phyloP scores from a whole-genome alignment of 345 rosid species.

The Hypericum perforatum region DNA sequence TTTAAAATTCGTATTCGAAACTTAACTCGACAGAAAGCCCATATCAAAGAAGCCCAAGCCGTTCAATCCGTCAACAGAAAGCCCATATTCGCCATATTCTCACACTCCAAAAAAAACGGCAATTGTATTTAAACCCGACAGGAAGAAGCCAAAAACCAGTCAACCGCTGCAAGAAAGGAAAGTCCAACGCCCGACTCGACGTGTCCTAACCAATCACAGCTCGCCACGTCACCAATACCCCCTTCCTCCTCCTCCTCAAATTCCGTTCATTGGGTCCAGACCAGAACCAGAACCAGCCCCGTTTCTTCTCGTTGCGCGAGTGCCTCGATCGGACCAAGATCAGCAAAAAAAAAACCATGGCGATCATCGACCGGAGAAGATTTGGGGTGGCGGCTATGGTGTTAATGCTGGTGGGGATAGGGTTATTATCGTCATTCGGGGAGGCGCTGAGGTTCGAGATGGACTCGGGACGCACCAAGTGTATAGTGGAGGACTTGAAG shows the following conservation, averaged over 20 bases:
- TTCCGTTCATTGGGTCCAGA: not conserved
- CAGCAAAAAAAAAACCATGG: not conserved
- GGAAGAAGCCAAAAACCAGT: no score
- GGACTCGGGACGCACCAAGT: conserved; percentile 67
- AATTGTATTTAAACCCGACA: no score
- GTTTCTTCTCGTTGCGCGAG: not conserved
- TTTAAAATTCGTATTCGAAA: no score
- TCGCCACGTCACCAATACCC: conserved; percentile 21
- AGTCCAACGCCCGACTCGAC: conserved; percentile 7
- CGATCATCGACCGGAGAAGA: not conserved
- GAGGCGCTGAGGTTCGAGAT: conserved; percentile 67
- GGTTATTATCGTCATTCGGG: conserved; percentile 20
- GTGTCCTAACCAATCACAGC: conserved; percentile 20
- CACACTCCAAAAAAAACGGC: no score
- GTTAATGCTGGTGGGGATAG: conserved; percentile 6
- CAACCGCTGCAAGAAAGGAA: no score
- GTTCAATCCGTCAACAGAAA: no score
- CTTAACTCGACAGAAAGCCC: no score
- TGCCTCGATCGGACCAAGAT: no score
- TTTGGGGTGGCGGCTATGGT: not conserved
- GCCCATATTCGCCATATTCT: no score
- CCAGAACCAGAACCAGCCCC: not conserved
- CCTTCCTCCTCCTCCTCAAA: conserved; percentile 9
- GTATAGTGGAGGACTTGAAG: conserved; percentile 82
- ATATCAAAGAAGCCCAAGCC: no score